Conservation (phyloP, 164 flowering plant species). For the Macadamia integrifolia region DNA sequence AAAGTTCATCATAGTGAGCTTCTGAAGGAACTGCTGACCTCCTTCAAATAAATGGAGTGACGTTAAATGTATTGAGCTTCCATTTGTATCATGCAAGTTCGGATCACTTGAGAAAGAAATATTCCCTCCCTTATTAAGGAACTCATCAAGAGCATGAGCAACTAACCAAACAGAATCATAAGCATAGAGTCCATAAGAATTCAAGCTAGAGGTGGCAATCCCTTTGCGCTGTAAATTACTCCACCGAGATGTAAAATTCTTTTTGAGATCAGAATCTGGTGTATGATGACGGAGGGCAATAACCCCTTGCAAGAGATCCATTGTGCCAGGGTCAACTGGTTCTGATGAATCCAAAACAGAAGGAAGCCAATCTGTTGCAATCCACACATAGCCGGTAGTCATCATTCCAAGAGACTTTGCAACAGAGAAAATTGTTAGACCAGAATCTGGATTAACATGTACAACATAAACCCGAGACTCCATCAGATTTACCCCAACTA, state of each 20-base stretch:
- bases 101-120: constrained; percentile 61
- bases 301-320: constrained; percentile 73
- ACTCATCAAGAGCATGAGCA: constrained; percentile 67
- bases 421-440: constrained; percentile 45
- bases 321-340: constrained; percentile 24
- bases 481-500: constrained; percentile 57
- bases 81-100: constrained; percentile 31
- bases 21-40: constrained; percentile 52
- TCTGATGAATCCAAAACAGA: constrained; percentile 54
- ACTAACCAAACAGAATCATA: constrained; percentile 87
- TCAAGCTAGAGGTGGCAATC: constrained; percentile 30
- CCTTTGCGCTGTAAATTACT: constrained; percentile 24
- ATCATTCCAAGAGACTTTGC: constrained; percentile 73
- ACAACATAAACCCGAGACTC: constrained; percentile 84
- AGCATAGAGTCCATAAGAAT: constrained; percentile 70
- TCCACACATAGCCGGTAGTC: constrained; percentile 76
- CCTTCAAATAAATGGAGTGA: constrained; percentile 49
- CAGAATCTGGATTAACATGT: constrained; percentile 79
- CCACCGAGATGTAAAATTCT: constrained; percentile 47
- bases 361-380: constrained; percentile 93
- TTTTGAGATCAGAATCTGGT: constrained; percentile 57
- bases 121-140: constrained; percentile 48
- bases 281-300: constrained; percentile 69
- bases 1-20: constrained; percentile 40
- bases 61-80: constrained; percentile 37